A percentile compares a stretch with the other conserved stretches of the same genome.
These are phyloP conservation scores for Clonostachys solani DNA, from an alignment of 2,329 filamentous ascomycete genomes.

Conservation along the genomic window DNA sequence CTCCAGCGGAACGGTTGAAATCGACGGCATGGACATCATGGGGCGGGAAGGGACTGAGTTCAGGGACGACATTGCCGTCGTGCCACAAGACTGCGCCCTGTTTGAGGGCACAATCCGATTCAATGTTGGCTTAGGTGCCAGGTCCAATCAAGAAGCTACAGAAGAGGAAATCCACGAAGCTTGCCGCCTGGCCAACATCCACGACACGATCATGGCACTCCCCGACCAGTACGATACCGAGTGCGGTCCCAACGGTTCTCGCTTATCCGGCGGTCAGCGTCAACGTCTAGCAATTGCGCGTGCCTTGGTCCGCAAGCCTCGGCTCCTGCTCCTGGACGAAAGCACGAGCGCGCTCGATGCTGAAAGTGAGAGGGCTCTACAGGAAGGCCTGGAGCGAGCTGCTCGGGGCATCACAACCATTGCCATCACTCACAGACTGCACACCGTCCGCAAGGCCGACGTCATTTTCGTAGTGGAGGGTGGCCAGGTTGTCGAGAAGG, in stretches of 20 bases:
- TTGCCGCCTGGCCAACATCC: constrained; percentile 65
- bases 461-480: constrained; percentile 54
- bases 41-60: constrained; percentile 35
- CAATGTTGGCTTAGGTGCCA: constrained; percentile 50
- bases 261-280: constrained; percentile 74
- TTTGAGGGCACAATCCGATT: constrained; percentile 53
- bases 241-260: constrained; percentile 67
- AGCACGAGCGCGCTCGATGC: constrained; percentile 75
- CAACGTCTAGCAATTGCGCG: constrained; percentile 77
- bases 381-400: constrained; percentile 59
- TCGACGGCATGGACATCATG: constrained; percentile 42
- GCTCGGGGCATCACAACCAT: constrained; percentile 50
- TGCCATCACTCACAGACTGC: constrained; percentile 53
- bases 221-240: constrained; percentile 64
- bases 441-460: constrained; percentile 52
- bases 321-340: constrained; percentile 75
- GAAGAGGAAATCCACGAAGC: constrained; percentile 61
- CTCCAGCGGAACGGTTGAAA: constrained; percentile 29
- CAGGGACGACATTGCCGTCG: constrained; percentile 48
- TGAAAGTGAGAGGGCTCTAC: constrained; percentile 61
- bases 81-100: constrained; percentile 54
- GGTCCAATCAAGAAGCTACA: constrained; percentile 48
- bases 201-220: constrained; percentile 59
- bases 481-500: constrained; percentile 45
- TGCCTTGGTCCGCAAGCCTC: constrained; percentile 67